Base-by-base conservation (phyloP, 352 stramenopile genomes). In the Phytopythium boreale region DNA sequence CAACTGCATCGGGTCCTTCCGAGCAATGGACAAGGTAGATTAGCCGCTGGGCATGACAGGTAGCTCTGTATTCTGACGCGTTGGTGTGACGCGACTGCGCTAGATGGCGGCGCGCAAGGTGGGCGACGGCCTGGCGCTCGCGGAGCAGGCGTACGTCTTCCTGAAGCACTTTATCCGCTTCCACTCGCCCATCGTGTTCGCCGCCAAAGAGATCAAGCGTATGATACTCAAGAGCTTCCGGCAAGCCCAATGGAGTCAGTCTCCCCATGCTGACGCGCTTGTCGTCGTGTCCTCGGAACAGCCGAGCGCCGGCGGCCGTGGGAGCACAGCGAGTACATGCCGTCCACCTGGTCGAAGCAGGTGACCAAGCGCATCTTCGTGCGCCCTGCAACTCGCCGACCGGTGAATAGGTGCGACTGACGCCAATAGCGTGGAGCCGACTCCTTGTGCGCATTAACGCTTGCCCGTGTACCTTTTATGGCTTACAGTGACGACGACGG, bases 111-210 rank as follows among this genome's bases (percentile, higher is more conserved):
- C 76, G 2, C 82, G 78, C 46, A 80, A 71, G 47, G 80, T 89
- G 22, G 81, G 81, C 4, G 69, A 76, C 2, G 76, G 77, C 4
- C 52, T 89, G 20, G 76, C 83, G 26, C 62, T 90, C n/a, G 71
- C 71, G 1, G 81, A 90, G 55, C 76, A 89, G 74, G 71, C 83
- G 61, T 89, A 85, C 57, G 52, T 84, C 67, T 77, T 88, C 34
- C 65, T 90, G 20, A 88, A 87, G 64, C 70, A 92, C 62, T 87
- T 92, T 47, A 83, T 84, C 27, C 81, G 68, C 0, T 78, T 87
- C 47, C 83, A 92, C 59, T 89, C 76, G 27, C 81, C 83, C n/a
- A 86, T 90, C 59, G 64, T 90, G 52, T 79, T 92, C 37, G 81
- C 76, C 11, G 53, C 71, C 2, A 90, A 92, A 52, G 65, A 76